Conservation (phyloP, 1,139 yeast genomes). For the Blastobotrys proliferans region DNA sequence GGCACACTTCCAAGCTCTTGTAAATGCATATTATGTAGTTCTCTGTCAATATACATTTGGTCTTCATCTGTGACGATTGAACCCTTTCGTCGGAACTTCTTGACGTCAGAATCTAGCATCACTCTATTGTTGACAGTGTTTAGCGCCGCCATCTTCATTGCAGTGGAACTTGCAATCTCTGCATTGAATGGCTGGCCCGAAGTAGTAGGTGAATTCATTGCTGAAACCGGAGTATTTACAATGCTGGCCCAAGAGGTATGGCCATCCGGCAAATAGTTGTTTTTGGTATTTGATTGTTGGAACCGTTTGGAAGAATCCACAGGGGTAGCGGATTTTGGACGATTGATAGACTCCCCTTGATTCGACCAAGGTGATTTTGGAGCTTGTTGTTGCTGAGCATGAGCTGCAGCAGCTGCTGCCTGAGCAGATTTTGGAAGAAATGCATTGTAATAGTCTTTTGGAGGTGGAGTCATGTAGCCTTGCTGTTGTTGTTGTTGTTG, state of each 20-base stretch:
- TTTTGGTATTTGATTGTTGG: neutral
- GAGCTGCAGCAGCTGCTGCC: conserved; percentile 3
- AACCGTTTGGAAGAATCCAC: conserved; percentile 1
- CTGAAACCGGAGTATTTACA: conserved; percentile 24
- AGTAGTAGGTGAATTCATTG: conserved; percentile 6
- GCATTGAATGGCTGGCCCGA: conserved; percentile 16
- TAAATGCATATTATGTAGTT: conserved; percentile 19
- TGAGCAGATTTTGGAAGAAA: conserved; percentile 1
- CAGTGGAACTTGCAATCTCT: conserved; percentile 32
- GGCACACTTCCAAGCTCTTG: conserved; percentile 8
- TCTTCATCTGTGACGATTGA: conserved; percentile 22
- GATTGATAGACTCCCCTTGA: conserved; percentile 22
- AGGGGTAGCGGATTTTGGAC: conserved; percentile 29
- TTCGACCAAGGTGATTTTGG: conserved; percentile 24
- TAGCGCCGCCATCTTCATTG: conserved; percentile 39
- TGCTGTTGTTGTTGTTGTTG: conserved; percentile 9
- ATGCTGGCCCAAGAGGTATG: conserved; percentile 28
- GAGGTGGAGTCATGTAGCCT: conserved; percentile 24
- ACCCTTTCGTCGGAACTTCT: conserved; percentile 29
- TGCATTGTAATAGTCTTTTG: conserved; percentile 14
- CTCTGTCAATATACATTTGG: conserved; percentile 21
- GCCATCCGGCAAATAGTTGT: conserved; percentile 22
- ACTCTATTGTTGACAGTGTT: conserved; percentile 29
- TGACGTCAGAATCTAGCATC: conserved; percentile 28
- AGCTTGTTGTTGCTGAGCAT: conserved; percentile 8